Evolutionary conservation across 192 early-diverging fungal genomes (phyloP), one percentile per base, ranked within the genome.

Genomic region (Dissophora globulifera): DNA sequence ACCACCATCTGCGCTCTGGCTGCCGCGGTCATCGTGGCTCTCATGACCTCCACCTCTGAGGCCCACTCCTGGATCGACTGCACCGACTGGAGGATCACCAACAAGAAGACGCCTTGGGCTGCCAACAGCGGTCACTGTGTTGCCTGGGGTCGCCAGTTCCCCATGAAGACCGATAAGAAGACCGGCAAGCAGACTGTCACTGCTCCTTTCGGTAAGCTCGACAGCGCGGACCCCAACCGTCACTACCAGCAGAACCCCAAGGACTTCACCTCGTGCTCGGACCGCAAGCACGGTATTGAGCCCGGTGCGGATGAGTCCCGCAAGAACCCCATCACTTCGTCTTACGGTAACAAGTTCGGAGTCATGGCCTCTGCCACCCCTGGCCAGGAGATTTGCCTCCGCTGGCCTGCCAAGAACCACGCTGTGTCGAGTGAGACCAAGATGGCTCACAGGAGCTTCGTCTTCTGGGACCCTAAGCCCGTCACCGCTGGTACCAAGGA

Each of bases 401-500:
- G 71, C 41, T 75, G 71, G 71, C 71, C 71, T 10, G 71, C 71
- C 42, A 75, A 75, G 56, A 75, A 75, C 62, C 71, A 75, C 50
- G 71, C 71, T 27, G 51, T 55, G 13, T 20, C 26, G 62, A 75
- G 56, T 20, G 41, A 74, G n/a, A n/a, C n/a, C n/a, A n/a, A n/a
- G n/a, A n/a, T n/a, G n/a, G n/a, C n/a, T n/a, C n/a, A n/a, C n/a
- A n/a, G n/a, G n/a, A n/a, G n/a, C n/a, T n/a, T n/a, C n/a, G n/a
- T n/a, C n/a, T n/a, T n/a, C n/a, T n/a, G n/a, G n/a, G n/a, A n/a
- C n/a, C n/a, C n/a, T n/a, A 38, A 60, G 62, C 71, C 71, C 17
- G 1, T 16, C 6, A 55, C 55, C 13, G 15, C 43, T 31, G 33
- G 57, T 29, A 61, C 30, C 50, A 59, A 61, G 55, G 71, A 75